phyloP scores from a whole-genome alignment of 2,329 filamentous ascomycete genomes.

The Hypocrella siamensis region DNA sequence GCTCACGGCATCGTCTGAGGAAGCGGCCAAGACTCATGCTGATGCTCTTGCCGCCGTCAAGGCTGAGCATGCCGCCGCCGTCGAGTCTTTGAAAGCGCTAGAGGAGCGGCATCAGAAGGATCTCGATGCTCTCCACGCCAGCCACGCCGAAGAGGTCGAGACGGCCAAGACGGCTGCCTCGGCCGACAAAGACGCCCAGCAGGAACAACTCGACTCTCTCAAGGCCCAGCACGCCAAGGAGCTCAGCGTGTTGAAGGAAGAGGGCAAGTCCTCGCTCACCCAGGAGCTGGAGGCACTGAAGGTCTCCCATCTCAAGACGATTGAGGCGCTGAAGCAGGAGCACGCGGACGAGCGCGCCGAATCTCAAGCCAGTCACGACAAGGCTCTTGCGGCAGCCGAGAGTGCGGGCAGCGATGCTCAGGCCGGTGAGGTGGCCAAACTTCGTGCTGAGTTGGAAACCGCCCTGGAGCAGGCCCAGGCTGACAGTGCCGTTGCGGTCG shows the following conservation, averaged over 20 bases:
- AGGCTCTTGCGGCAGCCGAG: slow-evolving; percentile 15
- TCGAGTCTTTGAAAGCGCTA: slow-evolving; percentile 32
- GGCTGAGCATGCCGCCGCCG: slow-evolving; percentile 25
- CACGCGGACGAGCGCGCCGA: slow-evolving; percentile 21
- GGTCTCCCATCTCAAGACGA: slow-evolving; percentile 24
- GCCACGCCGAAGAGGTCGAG: slow-evolving; percentile 43
- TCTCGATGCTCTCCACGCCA: slow-evolving; percentile 38
- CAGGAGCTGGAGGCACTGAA: slow-evolving; percentile 26
- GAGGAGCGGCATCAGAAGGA: slow-evolving; percentile 36
- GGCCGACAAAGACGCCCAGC: slow-evolving; percentile 30
- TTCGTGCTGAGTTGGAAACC: slow-evolving; percentile 17
- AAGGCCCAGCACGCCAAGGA: slow-evolving; percentile 38
- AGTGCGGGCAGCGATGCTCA: slow-evolving; percentile 13
- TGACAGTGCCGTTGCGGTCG: slow-evolving; percentile 26
- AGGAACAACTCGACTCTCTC: slow-evolving; percentile 36
- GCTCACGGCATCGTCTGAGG: slow-evolving; percentile 20
- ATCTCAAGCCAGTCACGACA: slow-evolving; percentile 13
- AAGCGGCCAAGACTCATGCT: slow-evolving; percentile 21
- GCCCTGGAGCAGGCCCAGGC: slow-evolving; percentile 27
- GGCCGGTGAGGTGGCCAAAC: slow-evolving; percentile 15
- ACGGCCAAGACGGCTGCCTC: slow-evolving; percentile 35
- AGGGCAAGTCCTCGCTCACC: slow-evolving; percentile 22
- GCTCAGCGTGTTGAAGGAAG: slow-evolving; percentile 25
- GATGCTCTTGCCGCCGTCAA: slow-evolving; percentile 26
- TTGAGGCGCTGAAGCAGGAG: slow-evolving; percentile 27